phyloP scores from a whole-genome alignment of 1,284 basidiomycete species.

The Lentinus polychrous region DNA sequence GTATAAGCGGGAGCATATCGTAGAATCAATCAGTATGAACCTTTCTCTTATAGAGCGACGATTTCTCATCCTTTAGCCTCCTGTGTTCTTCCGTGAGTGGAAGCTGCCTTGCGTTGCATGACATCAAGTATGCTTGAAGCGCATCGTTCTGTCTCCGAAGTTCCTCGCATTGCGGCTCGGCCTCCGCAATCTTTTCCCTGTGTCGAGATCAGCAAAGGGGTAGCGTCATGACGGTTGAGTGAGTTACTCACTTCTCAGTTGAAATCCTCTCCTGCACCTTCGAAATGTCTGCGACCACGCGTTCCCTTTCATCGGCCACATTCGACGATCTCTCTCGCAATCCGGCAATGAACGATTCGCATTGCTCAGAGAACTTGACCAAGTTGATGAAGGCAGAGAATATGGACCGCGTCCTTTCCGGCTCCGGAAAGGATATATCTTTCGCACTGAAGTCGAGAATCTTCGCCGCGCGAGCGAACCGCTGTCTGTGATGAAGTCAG shows the following conservation, averaged over 20 bases:
- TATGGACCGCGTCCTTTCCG: constrained; percentile 62
- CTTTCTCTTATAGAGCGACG: constrained; percentile 48
- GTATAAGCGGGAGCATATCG: background rate
- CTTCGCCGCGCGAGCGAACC: constrained; percentile 67
- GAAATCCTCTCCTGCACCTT: constrained; percentile 50
- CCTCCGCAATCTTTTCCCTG: constrained; percentile 62
- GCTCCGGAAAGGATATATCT: constrained; percentile 70
- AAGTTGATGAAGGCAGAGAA: constrained; percentile 91
- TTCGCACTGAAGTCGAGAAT: constrained; percentile 71
- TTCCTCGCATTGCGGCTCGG: constrained; percentile 62
- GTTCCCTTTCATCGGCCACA: constrained; percentile 49
- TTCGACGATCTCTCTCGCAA: constrained; percentile 55
- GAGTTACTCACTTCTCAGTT: constrained; percentile 51
- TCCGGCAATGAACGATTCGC: constrained; percentile 49
- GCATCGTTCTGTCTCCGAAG: constrained; percentile 55
- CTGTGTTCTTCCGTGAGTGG: constrained; percentile 54
- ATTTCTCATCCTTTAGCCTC: constrained; percentile 62
- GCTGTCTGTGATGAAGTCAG: constrained; percentile 35
- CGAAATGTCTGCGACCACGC: constrained; percentile 42
- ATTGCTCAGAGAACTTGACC: constrained; percentile 81
- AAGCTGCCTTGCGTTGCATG: constrained; percentile 60
- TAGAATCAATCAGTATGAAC: too few relatives aligned
- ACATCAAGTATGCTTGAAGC: constrained; percentile 57
- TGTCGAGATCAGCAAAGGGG: background rate
- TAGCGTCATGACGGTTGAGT: too few relatives aligned